Evolutionary conservation across 179 eudicot genomes (phyloP).

Genomic region (Heliamphora pulchella): DNA sequence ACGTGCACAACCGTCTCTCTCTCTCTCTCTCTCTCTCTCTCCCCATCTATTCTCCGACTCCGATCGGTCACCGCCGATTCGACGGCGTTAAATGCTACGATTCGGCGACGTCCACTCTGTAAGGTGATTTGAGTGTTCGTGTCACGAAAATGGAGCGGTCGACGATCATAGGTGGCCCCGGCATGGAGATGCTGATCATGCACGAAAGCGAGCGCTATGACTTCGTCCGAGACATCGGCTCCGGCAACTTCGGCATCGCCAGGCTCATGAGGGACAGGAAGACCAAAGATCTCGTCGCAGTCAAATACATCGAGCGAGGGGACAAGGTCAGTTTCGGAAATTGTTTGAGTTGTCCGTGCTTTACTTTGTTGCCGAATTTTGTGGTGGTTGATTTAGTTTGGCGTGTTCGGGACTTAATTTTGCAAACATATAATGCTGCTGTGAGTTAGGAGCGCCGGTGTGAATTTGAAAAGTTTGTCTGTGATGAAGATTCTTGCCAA

Average conservation of each 20-base stretch:
- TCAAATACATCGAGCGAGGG: constrained; percentile 78
- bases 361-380: not conserved
- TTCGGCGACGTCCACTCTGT: not conserved
- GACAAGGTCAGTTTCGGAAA: constrained; percentile 46
- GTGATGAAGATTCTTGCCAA: not conserved
- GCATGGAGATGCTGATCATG: constrained; percentile 68
- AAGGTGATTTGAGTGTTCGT: constrained; percentile 7
- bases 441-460: not conserved
- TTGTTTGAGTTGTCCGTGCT: not conserved
- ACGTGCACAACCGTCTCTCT: no score
- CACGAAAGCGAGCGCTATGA: constrained; percentile 85
- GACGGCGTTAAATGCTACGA: not conserved
- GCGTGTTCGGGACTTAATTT: not conserved
- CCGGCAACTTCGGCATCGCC: constrained; percentile 80
- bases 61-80: not conserved
- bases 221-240: constrained; percentile 61
- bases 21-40: not conserved
- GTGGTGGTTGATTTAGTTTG: not conserved
- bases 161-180: constrained; percentile 21
- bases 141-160: constrained; percentile 34
- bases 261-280: constrained; percentile 68
- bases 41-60: no score
- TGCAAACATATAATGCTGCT: not conserved
- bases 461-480: not conserved
- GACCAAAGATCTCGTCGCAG: constrained; percentile 67